Evolutionary conservation across 2,329 filamentous ascomycete species (phyloP).

Genomic region (Trichoderma koningiopsis): DNA sequence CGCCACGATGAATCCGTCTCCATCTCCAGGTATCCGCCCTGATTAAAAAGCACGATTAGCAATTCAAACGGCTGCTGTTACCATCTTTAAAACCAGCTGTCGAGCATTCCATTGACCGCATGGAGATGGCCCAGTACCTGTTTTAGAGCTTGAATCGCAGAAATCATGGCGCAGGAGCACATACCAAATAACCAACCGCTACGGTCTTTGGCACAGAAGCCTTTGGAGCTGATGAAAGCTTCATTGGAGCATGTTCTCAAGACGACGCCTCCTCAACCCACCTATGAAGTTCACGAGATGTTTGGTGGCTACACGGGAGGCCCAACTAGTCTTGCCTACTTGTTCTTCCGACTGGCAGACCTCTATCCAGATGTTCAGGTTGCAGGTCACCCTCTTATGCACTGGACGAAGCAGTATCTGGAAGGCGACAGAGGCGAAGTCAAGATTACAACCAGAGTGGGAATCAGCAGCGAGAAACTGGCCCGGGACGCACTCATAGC

Average conservation of each 20-base stretch:
- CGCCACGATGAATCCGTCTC: not conserved
- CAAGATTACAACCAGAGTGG: slow-evolving; percentile 49
- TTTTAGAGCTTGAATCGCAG: not conserved
- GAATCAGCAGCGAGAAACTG: slow-evolving; percentile 53
- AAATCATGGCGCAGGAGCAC: slow-evolving; percentile 36
- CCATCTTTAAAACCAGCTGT: not conserved
- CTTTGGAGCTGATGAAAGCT: slow-evolving; percentile 36
- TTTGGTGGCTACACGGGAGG: slow-evolving; percentile 55
- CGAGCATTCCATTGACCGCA: not conserved
- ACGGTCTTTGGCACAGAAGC: slow-evolving; percentile 35
- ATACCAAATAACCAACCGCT: slow-evolving; percentile 40
- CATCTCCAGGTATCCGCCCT: not conserved
- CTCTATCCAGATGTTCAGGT: slow-evolving; percentile 48
- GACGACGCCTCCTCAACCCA: slow-evolving; percentile 41
- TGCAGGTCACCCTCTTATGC: slow-evolving; percentile 43
- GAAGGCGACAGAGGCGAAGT: slow-evolving; percentile 41
- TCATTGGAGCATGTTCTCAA: slow-evolving; percentile 43
- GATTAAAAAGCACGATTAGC: not conserved
- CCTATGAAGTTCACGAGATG: slow-evolving; percentile 37
- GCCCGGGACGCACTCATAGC: slow-evolving; percentile 50
- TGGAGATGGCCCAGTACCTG: not conserved
- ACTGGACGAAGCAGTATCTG: slow-evolving; percentile 54
- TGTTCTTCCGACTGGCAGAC: slow-evolving; percentile 54
- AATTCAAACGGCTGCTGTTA: not conserved
- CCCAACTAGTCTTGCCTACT: slow-evolving; percentile 58